Percentiles rank a stretch among this genome's conserved stretches.
These are phyloP conservation scores for Pseudogymnoascus sp. DNA, from an alignment of 2,329 filamentous ascomycete genomes.

Conservation along the genomic window DNA sequence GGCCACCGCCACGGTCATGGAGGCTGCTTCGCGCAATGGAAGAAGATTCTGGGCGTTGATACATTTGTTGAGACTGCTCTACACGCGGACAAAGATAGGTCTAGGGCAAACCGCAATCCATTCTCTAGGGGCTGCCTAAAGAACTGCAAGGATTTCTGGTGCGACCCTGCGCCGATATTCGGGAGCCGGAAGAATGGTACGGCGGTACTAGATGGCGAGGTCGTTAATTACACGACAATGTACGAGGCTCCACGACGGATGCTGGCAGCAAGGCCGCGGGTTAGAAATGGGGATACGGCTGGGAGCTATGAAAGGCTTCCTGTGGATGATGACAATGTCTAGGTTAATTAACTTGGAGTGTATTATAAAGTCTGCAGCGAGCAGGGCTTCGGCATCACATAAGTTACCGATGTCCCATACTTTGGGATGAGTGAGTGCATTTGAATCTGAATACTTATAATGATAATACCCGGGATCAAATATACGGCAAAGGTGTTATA, in stretches of 20 bases:
- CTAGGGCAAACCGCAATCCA: slow-evolving; percentile 56
- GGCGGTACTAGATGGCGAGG: slow-evolving; percentile 67
- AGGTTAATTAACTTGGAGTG: background rate
- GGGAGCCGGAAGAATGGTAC: slow-evolving; percentile 63
- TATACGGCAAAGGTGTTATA: too few relatives aligned
- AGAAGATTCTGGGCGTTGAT: slow-evolving; percentile 78
- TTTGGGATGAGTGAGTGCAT: background rate
- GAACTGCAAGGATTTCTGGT: slow-evolving; percentile 97
- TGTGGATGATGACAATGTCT: slow-evolving; percentile 10
- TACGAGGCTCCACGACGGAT: slow-evolving; percentile 76
- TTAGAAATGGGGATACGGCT: slow-evolving; percentile 20
- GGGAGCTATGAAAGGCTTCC: slow-evolving; percentile 13
- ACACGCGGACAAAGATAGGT: slow-evolving; percentile 43
- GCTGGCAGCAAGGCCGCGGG: slow-evolving; percentile 21
- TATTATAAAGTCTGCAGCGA: background rate
- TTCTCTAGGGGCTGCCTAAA: slow-evolving; percentile 75
- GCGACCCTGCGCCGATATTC: slow-evolving; percentile 76
- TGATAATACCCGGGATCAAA: too few relatives aligned
- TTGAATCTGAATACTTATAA: background rate
- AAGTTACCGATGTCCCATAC: background rate
- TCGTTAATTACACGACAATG: slow-evolving; percentile 79
- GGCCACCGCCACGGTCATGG: slow-evolving; percentile 44
- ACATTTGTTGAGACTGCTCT: slow-evolving; percentile 88
- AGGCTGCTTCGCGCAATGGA: slow-evolving; percentile 71
- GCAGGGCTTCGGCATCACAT: background rate